Evolutionary conservation across 148 eudicot genomes (phyloP).

Genomic region (Rhododendron vialii): DNA sequence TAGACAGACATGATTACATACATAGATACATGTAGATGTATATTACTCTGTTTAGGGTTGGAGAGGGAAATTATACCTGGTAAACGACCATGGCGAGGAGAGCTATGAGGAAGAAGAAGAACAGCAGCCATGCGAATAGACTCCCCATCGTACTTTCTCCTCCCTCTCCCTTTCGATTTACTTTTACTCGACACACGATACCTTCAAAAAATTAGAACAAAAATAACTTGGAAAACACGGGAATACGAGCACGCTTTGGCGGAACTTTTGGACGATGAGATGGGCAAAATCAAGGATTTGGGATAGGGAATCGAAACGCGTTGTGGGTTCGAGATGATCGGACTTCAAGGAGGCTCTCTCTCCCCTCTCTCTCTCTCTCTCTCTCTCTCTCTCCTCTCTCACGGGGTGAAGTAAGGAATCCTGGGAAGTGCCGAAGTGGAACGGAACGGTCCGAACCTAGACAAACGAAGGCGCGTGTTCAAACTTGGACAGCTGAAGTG

Average conservation of each 20-base stretch:
- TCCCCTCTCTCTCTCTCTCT: neutral
- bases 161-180: neutral
- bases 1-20: neutral
- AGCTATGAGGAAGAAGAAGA: constrained; percentile 66
- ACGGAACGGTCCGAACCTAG: neutral
- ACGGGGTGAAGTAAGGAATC: neutral
- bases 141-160: constrained; percentile 36
- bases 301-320: neutral
- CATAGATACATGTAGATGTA: neutral
- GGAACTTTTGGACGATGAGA: neutral
- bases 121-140: constrained; percentile 66
- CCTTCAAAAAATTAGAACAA: neutral
- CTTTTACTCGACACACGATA: neutral
- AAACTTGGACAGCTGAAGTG: neutral
- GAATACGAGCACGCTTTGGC: neutral
- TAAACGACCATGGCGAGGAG: constrained; percentile 59
- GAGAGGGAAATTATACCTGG: constrained; percentile 43
- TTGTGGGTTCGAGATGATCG: neutral
- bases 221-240: neutral
- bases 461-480: neutral
- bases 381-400: neutral
- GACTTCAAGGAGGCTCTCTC: neutral
- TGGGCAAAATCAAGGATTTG: neutral
- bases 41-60: neutral
- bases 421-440: neutral